Percentiles rank a stretch among this genome's conserved stretches.
These are phyloP conservation scores for Verticillium zaregamsianum DNA, from an alignment of 2,329 filamentous ascomycete genomes.

Conservation along the genomic window DNA sequence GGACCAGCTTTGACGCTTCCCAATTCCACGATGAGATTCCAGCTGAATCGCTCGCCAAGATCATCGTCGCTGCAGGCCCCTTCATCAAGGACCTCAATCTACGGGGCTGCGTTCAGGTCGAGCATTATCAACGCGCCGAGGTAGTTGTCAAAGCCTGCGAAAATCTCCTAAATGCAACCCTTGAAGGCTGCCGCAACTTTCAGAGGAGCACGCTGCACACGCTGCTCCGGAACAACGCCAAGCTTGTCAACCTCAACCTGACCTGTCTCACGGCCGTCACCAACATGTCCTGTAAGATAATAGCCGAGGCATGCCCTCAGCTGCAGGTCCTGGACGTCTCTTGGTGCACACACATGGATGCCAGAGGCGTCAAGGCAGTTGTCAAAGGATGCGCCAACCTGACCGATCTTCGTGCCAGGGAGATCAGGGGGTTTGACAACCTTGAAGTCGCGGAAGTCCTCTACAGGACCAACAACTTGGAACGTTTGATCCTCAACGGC, in stretches of 20 bases:
- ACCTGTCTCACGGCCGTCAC: slow-evolving; percentile 76
- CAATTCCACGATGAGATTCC: slow-evolving; percentile 87
- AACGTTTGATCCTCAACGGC: slow-evolving; percentile 76
- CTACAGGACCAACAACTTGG: slow-evolving; percentile 76
- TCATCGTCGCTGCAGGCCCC: slow-evolving; percentile 79
- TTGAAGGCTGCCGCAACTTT: slow-evolving; percentile 88
- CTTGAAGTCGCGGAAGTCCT: slow-evolving; percentile 67
- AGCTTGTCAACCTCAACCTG: slow-evolving; percentile 79
- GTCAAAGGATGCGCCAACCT: slow-evolving; percentile 69
- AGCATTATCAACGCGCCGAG: slow-evolving; percentile 73
- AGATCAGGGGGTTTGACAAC: slow-evolving; percentile 76
- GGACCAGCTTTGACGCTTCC: slow-evolving; percentile 78
- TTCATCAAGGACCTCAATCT: slow-evolving; percentile 91
- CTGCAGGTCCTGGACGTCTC: slow-evolving; percentile 86
- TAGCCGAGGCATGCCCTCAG: slow-evolving; percentile 74
- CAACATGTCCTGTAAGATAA: slow-evolving; percentile 81
- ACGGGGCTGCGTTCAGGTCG: slow-evolving; percentile 83
- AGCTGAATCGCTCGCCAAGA: slow-evolving; percentile 74
- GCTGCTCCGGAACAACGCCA: slow-evolving; percentile 68
- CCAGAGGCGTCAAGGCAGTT: slow-evolving; percentile 68
- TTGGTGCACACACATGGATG: slow-evolving; percentile 86
- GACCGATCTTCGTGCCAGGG: slow-evolving; percentile 75
- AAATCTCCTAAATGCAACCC: slow-evolving; percentile 81
- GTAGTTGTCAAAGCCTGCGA: slow-evolving; percentile 78
- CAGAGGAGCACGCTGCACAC: slow-evolving; percentile 73